Evolutionary conservation across 164 flowering plant species (phyloP).

Genomic region (Echeveria elegans): DNA sequence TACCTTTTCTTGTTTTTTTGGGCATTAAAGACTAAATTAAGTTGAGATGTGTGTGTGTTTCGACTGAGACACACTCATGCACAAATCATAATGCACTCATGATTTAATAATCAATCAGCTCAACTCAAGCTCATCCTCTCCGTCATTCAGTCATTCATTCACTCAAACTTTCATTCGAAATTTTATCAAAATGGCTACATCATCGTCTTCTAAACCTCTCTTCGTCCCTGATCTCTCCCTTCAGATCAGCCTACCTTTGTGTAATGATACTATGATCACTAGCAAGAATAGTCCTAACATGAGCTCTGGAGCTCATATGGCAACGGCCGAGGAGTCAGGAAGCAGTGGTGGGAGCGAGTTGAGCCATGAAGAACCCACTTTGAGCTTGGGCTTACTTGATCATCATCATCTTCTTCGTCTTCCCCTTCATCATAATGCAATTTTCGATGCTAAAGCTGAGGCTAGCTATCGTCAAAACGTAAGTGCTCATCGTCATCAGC

Average conservation of each 20-base stretch:
- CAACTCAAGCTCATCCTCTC: slow-evolving; percentile 10
- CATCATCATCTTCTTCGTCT: slow-evolving; percentile 5
- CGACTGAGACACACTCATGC: slow-evolving; percentile 22
- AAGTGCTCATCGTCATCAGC: slow-evolving; percentile 10
- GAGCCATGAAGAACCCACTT: slow-evolving; percentile 52
- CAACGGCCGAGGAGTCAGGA: slow-evolving; percentile 34
- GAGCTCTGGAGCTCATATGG: background rate
- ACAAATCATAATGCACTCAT: slow-evolving; percentile 83
- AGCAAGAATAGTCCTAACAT: background rate
- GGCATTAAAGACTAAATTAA: background rate
- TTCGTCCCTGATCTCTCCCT: background rate
- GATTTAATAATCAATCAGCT: slow-evolving; percentile 39
- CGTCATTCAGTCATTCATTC: slow-evolving; percentile 7
- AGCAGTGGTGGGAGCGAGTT: slow-evolving; percentile 59
- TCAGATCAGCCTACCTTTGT: background rate
- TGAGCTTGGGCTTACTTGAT: slow-evolving; percentile 52
- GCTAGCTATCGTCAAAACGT: slow-evolving; percentile 1
- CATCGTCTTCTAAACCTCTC: slow-evolving; percentile 14
- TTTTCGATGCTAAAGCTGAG: background rate
- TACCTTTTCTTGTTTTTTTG: background rate
- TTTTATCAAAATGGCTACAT: slow-evolving; percentile 78
- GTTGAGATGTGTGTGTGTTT: slow-evolving; percentile 1
- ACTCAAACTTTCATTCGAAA: slow-evolving; percentile 12
- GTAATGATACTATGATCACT: slow-evolving; percentile 21
- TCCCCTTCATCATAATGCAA: background rate